A percentile compares a stretch with the other conserved stretches of the same genome.
phyloP scores from a whole-genome alignment of 345 rosid species.

The Salix caprea region DNA sequence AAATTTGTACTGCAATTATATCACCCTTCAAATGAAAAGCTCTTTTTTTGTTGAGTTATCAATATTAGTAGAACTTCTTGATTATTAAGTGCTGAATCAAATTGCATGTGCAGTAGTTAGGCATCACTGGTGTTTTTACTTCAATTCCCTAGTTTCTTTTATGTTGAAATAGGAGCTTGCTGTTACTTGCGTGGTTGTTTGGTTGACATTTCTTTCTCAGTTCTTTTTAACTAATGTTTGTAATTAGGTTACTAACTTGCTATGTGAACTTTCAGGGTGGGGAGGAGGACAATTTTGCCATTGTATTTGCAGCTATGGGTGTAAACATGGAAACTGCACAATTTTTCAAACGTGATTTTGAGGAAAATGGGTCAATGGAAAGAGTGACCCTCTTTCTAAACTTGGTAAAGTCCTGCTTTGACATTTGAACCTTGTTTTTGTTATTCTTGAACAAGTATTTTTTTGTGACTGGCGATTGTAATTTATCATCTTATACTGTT shows the following conservation, averaged over 20 bases:
- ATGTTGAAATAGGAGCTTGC: not conserved
- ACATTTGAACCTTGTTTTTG: not conserved
- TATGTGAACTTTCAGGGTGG: constrained; percentile 48
- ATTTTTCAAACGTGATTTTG: constrained; percentile 97
- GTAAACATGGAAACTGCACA: constrained; percentile 99
- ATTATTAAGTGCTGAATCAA: not conserved
- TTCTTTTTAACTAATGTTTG: not conserved
- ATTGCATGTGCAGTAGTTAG: not conserved
- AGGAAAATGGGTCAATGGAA: constrained; percentile 98
- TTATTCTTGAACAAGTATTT: not conserved
- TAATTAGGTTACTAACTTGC: not conserved
- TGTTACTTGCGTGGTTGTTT: not conserved
- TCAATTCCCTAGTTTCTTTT: not conserved
- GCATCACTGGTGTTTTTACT: not conserved
- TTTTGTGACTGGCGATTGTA: not conserved
- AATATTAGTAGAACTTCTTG: not conserved
- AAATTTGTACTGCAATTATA: not conserved
- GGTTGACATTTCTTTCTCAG: not conserved
- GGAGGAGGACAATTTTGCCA: constrained; percentile 93
- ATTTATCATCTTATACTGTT: not conserved
- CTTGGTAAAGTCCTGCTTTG: constrained; percentile 40
- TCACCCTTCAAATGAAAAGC: not conserved
- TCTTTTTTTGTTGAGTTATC: not conserved
- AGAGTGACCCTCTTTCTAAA: constrained; percentile 92
- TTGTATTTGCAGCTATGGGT: constrained; percentile 98